These are phyloP conservation scores for Alternaria postmessia DNA, from an alignment of 2,329 filamentous ascomycete genomes.

Conservation along the genomic window DNA sequence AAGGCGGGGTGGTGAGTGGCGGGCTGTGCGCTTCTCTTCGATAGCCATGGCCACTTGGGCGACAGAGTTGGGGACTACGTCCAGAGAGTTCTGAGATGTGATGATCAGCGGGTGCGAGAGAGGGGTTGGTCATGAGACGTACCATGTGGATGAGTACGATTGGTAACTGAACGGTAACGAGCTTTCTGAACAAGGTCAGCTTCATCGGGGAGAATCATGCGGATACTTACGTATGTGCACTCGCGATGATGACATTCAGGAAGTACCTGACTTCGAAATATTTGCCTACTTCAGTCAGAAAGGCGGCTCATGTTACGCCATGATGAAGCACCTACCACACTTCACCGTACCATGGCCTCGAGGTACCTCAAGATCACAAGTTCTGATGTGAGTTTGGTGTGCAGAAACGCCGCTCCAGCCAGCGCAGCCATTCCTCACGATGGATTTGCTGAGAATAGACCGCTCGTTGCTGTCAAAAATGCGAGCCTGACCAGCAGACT, in stretches of 20 bases:
- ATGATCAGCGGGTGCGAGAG: not conserved
- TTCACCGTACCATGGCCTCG: constrained; percentile 61
- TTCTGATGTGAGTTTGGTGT: constrained; percentile 57
- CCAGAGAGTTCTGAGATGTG: constrained; percentile 58
- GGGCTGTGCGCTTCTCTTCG: constrained; percentile 57
- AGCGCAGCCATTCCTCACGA: constrained; percentile 53
- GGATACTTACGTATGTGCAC: constrained; percentile 52
- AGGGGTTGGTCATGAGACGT: not conserved
- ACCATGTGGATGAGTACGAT: constrained; percentile 65
- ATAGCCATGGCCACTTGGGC: constrained; percentile 65
- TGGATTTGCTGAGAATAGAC: constrained; percentile 55
- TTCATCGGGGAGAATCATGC: not conserved
- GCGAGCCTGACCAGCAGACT: constrained; percentile 59
- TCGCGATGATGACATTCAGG: constrained; percentile 59
- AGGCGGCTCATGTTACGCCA: not conserved
- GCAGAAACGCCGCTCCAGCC: constrained; percentile 60
- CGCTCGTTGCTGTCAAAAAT: constrained; percentile 62
- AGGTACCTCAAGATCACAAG: constrained; percentile 60
- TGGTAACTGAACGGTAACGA: constrained; percentile 63
- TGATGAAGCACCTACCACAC: constrained; percentile 50
- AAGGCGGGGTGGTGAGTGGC: constrained; percentile 39
- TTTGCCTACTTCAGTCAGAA: constrained; percentile 52
- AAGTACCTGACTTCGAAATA: constrained; percentile 66
- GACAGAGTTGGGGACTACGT: constrained; percentile 63
- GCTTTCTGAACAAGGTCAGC: constrained; percentile 50